A percentile compares a stretch with the other conserved stretches of the same genome.
Evolutionary conservation across 2,329 filamentous ascomycete genomes (phyloP).

Genomic region (Thelonectria olida): DNA sequence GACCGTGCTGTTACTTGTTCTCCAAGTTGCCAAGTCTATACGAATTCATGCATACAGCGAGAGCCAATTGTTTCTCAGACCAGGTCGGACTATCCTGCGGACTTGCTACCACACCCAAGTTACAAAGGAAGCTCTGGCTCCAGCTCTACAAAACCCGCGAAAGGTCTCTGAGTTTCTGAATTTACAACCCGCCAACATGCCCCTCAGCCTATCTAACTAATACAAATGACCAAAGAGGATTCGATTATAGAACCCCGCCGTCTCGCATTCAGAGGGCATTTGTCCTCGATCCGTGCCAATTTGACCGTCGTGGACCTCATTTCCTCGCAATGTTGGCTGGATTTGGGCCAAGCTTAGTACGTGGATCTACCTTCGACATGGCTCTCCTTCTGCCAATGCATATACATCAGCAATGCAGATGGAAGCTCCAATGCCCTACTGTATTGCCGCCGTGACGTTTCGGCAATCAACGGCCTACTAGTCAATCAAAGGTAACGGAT

Average conservation of each 20-base stretch:
- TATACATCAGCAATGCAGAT: background rate
- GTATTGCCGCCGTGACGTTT: background rate
- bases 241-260: background rate
- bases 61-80: too few relatives aligned
- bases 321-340: background rate
- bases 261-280: background rate
- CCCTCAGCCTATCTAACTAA: too few relatives aligned
- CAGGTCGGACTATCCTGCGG: too few relatives aligned
- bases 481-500: background rate
- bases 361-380: background rate
- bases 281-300: background rate
- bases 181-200: too few relatives aligned
- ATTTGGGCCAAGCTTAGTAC: background rate
- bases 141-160: too few relatives aligned
- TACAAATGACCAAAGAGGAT: background rate
- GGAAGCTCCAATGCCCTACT: background rate
- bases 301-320: conserved; percentile 7
- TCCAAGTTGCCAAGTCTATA: too few relatives aligned
- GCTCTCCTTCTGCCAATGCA: conserved; percentile 4
- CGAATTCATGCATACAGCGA: too few relatives aligned
- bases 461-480: background rate
- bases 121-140: too few relatives aligned
- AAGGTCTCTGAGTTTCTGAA: too few relatives aligned
- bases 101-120: too few relatives aligned
- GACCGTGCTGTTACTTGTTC: too few relatives aligned